phyloP scores from a whole-genome alignment of 1,139 yeast species.

The Magnusiomyces starmeri region DNA sequence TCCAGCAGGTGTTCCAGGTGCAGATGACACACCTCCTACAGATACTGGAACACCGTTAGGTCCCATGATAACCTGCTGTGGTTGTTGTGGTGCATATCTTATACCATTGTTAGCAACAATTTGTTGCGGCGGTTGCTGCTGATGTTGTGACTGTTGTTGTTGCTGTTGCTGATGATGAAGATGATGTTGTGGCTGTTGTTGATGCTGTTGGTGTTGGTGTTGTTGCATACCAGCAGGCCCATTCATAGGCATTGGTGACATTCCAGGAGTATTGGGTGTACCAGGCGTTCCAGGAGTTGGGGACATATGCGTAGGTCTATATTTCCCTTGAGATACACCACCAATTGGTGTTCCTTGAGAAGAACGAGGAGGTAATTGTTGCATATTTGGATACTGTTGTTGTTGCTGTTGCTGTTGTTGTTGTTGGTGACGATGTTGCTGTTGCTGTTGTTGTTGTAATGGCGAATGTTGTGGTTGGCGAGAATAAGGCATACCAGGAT shows the following conservation, averaged over 20 bases:
- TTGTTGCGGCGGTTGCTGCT: background rate
- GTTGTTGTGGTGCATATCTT: background rate
- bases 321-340: background rate
- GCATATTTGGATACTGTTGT: background rate
- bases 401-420: background rate
- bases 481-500: too few relatives aligned
- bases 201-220: background rate
- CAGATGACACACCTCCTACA: background rate
- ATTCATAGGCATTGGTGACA: constrained; percentile 2
- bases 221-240: background rate
- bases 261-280: constrained; percentile 3
- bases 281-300: constrained; percentile 5
- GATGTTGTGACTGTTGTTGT: background rate
- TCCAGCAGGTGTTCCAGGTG: background rate
- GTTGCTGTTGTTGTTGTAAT: background rate
- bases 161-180: background rate
- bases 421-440: background rate
- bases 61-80: background rate
- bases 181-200: background rate
- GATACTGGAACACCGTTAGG: constrained; percentile 7
- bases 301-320: constrained; percentile 6
- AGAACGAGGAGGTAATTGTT: background rate
- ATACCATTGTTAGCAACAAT: background rate
- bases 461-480: constrained; percentile 2
- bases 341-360: background rate